Conservation (phyloP, 2,329 filamentous ascomycete species). For the Cladosporium colombiae region DNA sequence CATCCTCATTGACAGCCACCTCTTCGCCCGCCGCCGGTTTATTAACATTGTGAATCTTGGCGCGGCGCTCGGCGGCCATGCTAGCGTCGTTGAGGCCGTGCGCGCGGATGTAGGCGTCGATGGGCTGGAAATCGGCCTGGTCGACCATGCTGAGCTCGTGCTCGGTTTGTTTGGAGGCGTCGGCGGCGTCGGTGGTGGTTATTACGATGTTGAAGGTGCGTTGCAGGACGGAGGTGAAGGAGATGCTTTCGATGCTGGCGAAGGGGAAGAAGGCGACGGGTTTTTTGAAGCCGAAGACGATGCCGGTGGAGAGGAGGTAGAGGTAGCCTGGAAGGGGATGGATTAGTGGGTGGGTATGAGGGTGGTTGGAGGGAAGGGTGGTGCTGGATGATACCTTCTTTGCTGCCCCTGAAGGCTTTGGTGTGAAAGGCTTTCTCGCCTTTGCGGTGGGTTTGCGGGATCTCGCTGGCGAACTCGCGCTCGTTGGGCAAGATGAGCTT, state of each 20-base stretch:
- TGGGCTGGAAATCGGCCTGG: constrained; percentile 62
- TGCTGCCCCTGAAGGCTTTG: constrained; percentile 64
- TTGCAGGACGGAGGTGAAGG: constrained; percentile 65
- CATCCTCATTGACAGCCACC: constrained; percentile 21
- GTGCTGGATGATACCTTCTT: constrained; percentile 55
- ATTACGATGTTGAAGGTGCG: constrained; percentile 68
- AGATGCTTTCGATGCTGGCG: constrained; percentile 58
- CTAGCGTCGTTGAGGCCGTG: constrained; percentile 64
- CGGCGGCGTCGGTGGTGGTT: constrained; percentile 31
- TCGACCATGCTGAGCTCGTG: constrained; percentile 67
- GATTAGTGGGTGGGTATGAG: background rate
- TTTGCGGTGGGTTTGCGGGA: constrained; percentile 62
- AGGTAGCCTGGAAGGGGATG: constrained; percentile 53
- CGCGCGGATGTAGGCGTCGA: constrained; percentile 62
- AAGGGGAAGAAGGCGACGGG: constrained; percentile 65
- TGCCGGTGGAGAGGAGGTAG: constrained; percentile 62
- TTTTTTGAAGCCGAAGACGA: constrained; percentile 67
- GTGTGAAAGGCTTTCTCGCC: constrained; percentile 65
- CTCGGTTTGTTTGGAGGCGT: constrained; percentile 47
- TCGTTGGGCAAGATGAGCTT: constrained; percentile 55
- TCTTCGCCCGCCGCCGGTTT: constrained; percentile 37
- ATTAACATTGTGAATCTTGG: constrained; percentile 60
- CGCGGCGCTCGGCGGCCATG: constrained; percentile 60
- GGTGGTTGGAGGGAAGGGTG: background rate
- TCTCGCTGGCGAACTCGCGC: constrained; percentile 61